Percentiles rank a stretch among this genome's conserved stretches.
phyloP scores from a whole-genome alignment of 805 yeast genomes.

The Sungouiella thailandica region DNA sequence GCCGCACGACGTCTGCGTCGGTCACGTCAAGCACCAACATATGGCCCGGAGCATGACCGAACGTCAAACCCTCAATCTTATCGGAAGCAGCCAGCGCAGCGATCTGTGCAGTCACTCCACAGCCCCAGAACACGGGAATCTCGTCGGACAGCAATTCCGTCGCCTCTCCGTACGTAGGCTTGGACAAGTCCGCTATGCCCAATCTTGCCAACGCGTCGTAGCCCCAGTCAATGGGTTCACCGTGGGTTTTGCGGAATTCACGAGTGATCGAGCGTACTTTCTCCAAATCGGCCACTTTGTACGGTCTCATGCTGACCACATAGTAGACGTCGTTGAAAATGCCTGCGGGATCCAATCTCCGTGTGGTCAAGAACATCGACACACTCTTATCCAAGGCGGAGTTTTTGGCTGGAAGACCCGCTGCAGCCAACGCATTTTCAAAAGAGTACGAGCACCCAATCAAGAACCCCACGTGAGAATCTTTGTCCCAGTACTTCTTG shows the following conservation, averaged over 20 bases:
- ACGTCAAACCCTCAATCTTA: constrained; percentile 22
- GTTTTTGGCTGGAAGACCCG: constrained; percentile 27
- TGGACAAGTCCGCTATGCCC: constrained; percentile 26
- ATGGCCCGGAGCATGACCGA: constrained; percentile 33
- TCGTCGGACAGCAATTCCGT: constrained; percentile 27
- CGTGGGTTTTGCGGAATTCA: constrained; percentile 28
- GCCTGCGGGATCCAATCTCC: constrained; percentile 22
- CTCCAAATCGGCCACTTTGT: constrained; percentile 21
- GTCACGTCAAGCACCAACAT: constrained; percentile 31
- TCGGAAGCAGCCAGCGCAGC: constrained; percentile 24
- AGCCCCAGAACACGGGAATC: constrained; percentile 42
- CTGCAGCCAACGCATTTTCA: constrained; percentile 26
- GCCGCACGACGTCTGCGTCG: constrained; percentile 15
- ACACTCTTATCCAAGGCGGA: constrained; percentile 6
- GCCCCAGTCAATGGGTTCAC: constrained; percentile 42
- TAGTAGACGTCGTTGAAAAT: constrained; percentile 24
- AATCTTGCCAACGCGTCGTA: constrained; percentile 27
- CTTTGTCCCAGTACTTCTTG: constrained; percentile 23
- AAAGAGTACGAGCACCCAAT: constrained; percentile 41
- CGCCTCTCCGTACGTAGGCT: constrained; percentile 35
- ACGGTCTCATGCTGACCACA: constrained; percentile 42
- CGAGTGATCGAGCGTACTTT: constrained; percentile 27
- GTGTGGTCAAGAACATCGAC: constrained; percentile 9
- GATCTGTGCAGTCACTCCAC: constrained; percentile 40
- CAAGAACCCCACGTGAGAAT: constrained; percentile 34